phyloP scores from a whole-genome alignment of 305 asterid species.

The Solanum chacoense region DNA sequence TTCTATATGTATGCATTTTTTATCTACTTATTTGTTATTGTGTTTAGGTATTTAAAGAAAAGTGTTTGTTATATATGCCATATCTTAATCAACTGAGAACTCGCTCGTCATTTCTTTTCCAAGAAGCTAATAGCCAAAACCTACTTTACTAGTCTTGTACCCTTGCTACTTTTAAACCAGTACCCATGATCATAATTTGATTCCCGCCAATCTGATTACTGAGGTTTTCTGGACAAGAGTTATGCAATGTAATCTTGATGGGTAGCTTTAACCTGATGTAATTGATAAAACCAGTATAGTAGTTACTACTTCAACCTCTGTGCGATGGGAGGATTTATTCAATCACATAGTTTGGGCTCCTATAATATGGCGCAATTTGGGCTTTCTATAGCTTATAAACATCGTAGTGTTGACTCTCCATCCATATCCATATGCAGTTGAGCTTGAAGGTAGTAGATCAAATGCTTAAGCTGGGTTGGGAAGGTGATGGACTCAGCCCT shows the following conservation, averaged over 20 bases:
- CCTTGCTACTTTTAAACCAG: not conserved
- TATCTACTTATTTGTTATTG: not conserved
- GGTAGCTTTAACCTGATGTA: not conserved
- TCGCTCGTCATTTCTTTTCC: not conserved
- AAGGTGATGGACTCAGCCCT: slow-evolving; percentile 85
- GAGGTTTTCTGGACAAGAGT: not conserved
- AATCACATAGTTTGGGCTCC: not conserved
- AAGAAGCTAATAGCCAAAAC: not conserved
- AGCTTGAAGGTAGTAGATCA: slow-evolving; percentile 98
- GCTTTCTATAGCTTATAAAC: not conserved
- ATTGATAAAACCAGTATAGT: not conserved
- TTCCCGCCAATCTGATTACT: not conserved
- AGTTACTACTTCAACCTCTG: not conserved
- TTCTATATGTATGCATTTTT: not conserved
- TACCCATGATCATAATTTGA: not conserved
- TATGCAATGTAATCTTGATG: not conserved
- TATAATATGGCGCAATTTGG: not conserved
- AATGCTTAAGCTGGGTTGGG: slow-evolving; percentile 97
- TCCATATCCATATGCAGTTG: slow-evolving; percentile 43
- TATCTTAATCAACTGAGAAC: not conserved
- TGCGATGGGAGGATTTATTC: not conserved
- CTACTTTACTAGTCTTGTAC: not conserved
- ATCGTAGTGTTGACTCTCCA: not conserved
- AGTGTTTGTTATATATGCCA: not conserved
- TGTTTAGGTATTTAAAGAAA: not conserved